A percentile compares a stretch with the other conserved stretches of the same genome.
Conservation (phyloP, 129 eudicot genomes). For the Lactuca saligna region DNA sequence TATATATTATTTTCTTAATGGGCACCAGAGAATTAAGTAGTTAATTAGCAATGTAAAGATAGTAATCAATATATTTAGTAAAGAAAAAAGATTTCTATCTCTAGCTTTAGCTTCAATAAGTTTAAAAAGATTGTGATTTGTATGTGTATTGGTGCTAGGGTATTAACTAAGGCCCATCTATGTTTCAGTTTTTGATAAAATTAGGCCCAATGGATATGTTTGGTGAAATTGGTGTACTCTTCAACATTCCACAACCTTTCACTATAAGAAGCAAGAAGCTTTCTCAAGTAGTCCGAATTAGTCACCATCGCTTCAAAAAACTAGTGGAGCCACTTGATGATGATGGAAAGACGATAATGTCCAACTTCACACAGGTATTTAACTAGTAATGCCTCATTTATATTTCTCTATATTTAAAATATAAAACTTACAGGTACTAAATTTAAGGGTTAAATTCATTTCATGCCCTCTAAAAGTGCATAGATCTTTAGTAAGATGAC, state of each 20-base stretch:
- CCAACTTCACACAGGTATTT: constrained; percentile 69
- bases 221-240: constrained; percentile 80
- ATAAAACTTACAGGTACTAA: background rate
- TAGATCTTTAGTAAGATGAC: background rate
- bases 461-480: constrained; percentile 6
- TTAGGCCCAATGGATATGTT: constrained; percentile 61
- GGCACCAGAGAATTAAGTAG: constrained; percentile 2
- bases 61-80: constrained; percentile 8
- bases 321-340: constrained; percentile 52
- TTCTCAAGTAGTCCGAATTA: constrained; percentile 81
- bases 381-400: constrained; percentile 11
- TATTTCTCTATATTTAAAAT: constrained; percentile 7
- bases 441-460: background rate
- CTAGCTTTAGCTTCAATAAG: background rate
- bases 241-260: constrained; percentile 84
- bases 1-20: constrained; percentile 29
- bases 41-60: constrained; percentile 1
- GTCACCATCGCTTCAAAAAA: constrained; percentile 77
- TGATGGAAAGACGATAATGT: constrained; percentile 57
- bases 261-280: constrained; percentile 81
- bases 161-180: constrained; percentile 8
- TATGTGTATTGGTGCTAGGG: background rate
- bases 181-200: constrained; percentile 51
- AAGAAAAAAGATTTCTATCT: background rate
- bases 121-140: background rate